phyloP scores from a whole-genome alignment of 495 filamentous ascomycete species.

The Chlorociboria aeruginascens region DNA sequence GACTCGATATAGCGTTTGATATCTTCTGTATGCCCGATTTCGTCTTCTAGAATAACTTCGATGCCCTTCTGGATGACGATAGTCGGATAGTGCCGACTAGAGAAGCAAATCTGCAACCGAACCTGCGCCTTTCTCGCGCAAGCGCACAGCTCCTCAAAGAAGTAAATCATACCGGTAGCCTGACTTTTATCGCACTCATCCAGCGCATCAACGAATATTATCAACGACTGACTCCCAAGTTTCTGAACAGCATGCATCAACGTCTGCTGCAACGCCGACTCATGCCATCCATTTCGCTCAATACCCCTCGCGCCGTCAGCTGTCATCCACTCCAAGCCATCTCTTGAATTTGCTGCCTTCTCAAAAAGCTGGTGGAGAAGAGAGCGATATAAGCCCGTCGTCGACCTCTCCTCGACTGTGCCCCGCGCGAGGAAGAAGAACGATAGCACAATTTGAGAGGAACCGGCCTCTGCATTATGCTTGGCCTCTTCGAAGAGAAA shows the following conservation, averaged over 20 bases:
- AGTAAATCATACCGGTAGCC: conserved; percentile 26
- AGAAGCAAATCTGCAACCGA: conserved; percentile 26
- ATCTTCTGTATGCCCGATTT: conserved; percentile 21
- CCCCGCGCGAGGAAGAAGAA: conserved; percentile 33
- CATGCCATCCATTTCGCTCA: conserved; percentile 11
- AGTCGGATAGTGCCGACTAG: conserved; percentile 30
- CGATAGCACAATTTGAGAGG: conserved; percentile 17
- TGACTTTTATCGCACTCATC: conserved; percentile 28
- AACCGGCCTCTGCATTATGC: conserved; percentile 5
- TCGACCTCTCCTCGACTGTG: conserved; percentile 22
- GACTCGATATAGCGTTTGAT: conserved; percentile 23
- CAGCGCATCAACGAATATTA: conserved; percentile 28
- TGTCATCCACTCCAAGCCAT: conserved; percentile 14
- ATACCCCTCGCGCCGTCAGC: conserved; percentile 10
- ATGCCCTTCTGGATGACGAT: conserved; percentile 17
- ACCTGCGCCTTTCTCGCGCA: conserved; percentile 5
- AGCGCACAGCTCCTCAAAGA: conserved; percentile 26
- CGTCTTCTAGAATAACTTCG: conserved; percentile 21
- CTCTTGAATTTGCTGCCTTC: conserved; percentile 6
- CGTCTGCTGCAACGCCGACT: conserved; percentile 12
- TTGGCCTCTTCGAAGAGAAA: conserved; percentile 17
- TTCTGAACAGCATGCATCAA: conserved; percentile 10
- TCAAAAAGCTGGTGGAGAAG: conserved; percentile 25
- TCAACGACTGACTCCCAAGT: conserved; percentile 13
- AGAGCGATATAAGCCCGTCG: conserved; percentile 21